Percentiles rank a stretch among this genome's conserved stretches.
phyloP scores from a whole-genome alignment of 306 rosid genomes.

The Prunus campanulata region DNA sequence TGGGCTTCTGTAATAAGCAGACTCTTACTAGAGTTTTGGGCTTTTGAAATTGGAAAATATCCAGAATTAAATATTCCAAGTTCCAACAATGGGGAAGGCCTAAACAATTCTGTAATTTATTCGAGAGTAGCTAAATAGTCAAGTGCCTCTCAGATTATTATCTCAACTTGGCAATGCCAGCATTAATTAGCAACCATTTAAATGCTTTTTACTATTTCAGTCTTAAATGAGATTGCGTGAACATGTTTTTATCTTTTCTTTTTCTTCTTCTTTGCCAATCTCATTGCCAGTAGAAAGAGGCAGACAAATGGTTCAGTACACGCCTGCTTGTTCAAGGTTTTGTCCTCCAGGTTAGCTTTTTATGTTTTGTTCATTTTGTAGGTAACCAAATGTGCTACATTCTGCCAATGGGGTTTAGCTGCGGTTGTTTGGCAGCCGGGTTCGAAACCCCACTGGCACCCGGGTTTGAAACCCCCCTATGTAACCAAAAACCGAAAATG shows the following conservation, averaged over 20 bases:
- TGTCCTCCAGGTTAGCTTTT: not conserved
- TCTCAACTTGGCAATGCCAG: not conserved
- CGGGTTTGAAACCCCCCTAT: too few species aligned
- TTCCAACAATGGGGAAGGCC: not conserved
- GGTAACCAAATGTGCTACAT: not conserved
- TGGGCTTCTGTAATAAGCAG: not conserved
- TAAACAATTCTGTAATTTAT: not conserved
- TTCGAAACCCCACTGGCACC: too few species aligned
- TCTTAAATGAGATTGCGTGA: not conserved
- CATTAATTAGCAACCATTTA: not conserved
- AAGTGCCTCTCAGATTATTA: not conserved
- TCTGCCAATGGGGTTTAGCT: too few species aligned
- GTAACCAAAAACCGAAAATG: too few species aligned
- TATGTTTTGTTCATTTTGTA: not conserved
- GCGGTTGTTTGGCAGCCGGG: too few species aligned
- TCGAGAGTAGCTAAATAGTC: not conserved
- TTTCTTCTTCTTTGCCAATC: not conserved
- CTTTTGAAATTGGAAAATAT: not conserved
- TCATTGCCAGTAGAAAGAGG: not conserved
- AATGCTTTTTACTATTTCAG: not conserved
- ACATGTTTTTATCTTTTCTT: not conserved
- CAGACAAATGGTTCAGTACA: not conserved
- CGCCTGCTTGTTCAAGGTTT: not conserved
- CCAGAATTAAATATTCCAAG: too few species aligned
- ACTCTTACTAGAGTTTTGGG: not conserved